Conservation (phyloP, 257 asterid genomes). For the Rehmannia glutinosa region DNA sequence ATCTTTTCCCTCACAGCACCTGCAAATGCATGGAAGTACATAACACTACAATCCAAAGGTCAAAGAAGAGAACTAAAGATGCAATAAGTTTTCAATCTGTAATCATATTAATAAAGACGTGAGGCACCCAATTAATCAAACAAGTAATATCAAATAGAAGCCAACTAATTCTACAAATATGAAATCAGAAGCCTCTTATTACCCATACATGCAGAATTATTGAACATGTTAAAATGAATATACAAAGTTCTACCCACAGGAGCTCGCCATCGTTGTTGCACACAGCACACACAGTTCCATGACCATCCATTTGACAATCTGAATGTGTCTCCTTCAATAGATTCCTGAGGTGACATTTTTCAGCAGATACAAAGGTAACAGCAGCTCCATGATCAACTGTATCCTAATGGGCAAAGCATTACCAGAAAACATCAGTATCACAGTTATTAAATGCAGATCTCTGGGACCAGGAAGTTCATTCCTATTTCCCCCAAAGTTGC, state of each 20-base stretch:
- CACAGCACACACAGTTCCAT: conserved; percentile 33
- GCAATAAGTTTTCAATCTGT: conserved; percentile 1
- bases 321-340: conserved; percentile 20
- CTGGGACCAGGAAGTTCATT: neutral
- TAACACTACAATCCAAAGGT: neutral
- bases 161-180: neutral
- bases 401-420: conserved; percentile 47
- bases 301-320: conserved; percentile 27
- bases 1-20: conserved; percentile 53
- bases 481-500: neutral
- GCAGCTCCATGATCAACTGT: conserved; percentile 43
- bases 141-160: neutral
- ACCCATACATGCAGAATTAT: neutral
- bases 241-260: conserved; percentile 63
- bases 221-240: neutral
- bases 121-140: neutral
- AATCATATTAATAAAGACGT: neutral
- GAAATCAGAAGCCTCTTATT: neutral
- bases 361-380: conserved; percentile 26
- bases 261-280: conserved; percentile 62
- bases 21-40: conserved; percentile 31
- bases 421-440: conserved; percentile 20
- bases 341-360: conserved; percentile 9
- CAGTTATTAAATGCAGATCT: conserved; percentile 10
- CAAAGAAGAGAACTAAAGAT: neutral